phyloP scores from a whole-genome alignment of 169 alveolate genomes.

The Babesia gibsoni region DNA sequence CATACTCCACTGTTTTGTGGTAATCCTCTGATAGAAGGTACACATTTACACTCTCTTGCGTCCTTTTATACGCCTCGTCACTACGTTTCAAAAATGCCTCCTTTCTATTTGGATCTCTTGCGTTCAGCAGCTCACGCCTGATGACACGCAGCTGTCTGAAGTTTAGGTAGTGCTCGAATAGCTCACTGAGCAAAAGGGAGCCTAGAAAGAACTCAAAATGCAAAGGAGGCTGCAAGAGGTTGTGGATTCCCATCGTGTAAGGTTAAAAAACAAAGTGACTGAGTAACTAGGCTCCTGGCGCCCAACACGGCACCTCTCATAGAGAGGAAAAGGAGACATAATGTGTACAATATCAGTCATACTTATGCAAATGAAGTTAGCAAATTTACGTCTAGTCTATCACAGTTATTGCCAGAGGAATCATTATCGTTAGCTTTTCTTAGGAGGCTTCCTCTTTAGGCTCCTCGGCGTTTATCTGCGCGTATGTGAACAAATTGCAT shows the following conservation, averaged over 20 bases:
- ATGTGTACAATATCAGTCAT: no score
- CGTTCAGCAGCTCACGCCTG: constrained; percentile 19
- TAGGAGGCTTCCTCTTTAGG: constrained; percentile 13
- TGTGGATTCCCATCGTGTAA: constrained; percentile 49
- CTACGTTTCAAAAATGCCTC: background rate
- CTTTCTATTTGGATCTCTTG: constrained; percentile 6
- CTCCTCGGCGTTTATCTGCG: constrained; percentile 48
- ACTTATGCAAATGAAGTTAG: no score
- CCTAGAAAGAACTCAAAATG: constrained; percentile 54
- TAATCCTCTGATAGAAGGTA: constrained; percentile 45
- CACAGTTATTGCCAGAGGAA: no score
- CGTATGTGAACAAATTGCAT: background rate
- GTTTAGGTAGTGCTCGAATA: constrained; percentile 61
- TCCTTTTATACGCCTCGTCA: constrained; percentile 24
- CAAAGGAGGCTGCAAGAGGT: constrained; percentile 18
- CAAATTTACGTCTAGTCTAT: no score
- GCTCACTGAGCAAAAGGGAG: constrained; percentile 23
- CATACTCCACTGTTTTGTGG: constrained; percentile 52
- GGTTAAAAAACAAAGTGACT: background rate
- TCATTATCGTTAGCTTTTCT: no score
- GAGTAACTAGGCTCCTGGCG: background rate
- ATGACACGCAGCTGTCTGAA: constrained; percentile 51
- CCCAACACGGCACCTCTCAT: no score
- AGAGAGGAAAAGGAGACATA: no score
- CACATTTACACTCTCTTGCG: constrained; percentile 29